Conservation (phyloP, 164 flowering plant genomes). For the Cinnamomum chago region DNA sequence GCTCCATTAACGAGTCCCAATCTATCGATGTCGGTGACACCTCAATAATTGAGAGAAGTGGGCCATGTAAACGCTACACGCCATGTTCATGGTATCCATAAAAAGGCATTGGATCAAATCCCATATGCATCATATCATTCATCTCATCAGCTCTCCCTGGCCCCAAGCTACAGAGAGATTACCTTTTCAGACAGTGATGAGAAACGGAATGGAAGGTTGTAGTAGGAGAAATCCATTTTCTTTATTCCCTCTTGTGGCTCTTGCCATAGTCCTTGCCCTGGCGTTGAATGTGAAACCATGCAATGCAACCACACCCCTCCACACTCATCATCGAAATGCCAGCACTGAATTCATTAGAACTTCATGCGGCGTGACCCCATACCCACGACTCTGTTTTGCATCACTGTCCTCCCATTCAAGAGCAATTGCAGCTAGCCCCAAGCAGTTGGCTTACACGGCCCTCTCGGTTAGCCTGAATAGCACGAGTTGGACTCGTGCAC, state of each 20-base stretch:
- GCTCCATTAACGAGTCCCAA: not conserved
- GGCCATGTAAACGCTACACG: not conserved
- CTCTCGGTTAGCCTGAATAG: constrained; percentile 19
- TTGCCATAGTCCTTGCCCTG: constrained; percentile 1
- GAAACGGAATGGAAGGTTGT: constrained; percentile 11
- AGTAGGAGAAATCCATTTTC: not conserved
- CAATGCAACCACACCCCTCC: not conserved
- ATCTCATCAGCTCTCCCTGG: not conserved
- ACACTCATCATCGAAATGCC: not conserved
- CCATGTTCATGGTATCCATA: not conserved
- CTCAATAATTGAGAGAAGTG: too few species aligned
- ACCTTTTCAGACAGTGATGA: too few species aligned
- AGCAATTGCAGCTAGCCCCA: constrained; percentile 46
- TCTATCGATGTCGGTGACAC: not conserved
- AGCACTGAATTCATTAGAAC: constrained; percentile 48
- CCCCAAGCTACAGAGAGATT: too few species aligned
- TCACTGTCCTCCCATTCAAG: constrained; percentile 45
- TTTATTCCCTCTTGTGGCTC: not conserved
- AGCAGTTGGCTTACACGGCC: constrained; percentile 32
- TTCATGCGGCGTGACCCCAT: constrained; percentile 48
- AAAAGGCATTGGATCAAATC: not conserved
- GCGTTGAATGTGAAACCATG: not conserved
- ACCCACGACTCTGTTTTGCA: constrained; percentile 49
- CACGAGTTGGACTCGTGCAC: constrained; percentile 12
- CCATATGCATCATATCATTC: not conserved